Evolutionary conservation across 2,329 filamentous ascomycete species (phyloP).

Genomic region (Fusarium chlamydosporum): DNA sequence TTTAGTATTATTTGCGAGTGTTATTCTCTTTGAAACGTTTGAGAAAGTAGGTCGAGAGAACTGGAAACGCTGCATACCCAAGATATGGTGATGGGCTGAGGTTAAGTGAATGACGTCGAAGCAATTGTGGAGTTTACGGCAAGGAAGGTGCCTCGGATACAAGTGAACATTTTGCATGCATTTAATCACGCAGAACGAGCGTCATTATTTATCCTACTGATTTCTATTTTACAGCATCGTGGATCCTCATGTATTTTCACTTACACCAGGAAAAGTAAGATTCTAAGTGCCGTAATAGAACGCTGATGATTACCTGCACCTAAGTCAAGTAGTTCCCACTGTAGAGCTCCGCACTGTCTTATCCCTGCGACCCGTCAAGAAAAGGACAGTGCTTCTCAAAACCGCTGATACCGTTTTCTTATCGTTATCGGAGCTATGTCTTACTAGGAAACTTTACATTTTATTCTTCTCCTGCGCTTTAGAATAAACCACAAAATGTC

Average conservation of each 20-base stretch:
- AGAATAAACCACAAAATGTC: constrained; percentile 56
- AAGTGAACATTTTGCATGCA: constrained; percentile 3
- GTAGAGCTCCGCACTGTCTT: neutral
- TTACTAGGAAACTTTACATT: constrained; percentile 4
- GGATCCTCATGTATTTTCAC: neutral
- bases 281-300: neutral
- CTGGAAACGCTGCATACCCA: constrained; percentile 1
- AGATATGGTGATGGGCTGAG: constrained; percentile 8
- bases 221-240: neutral
- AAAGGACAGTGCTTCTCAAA: neutral
- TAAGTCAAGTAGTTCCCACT: neutral
- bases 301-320: constrained; percentile 1
- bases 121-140: constrained; percentile 26
- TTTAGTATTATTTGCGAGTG: neutral
- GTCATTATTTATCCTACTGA: neutral
- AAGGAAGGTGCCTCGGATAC: neutral
- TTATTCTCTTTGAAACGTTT: neutral
- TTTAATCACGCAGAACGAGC: neutral
- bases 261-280: neutral
- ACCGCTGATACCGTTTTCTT: constrained; percentile 4
- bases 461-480: constrained; percentile 3
- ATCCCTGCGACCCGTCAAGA: accelerated
- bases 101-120: constrained; percentile 38
- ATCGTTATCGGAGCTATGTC: constrained; percentile 25
- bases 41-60: neutral